Conservation (phyloP, 768 basidiomycete species). For the Termitomyces bulborhizus region DNA sequence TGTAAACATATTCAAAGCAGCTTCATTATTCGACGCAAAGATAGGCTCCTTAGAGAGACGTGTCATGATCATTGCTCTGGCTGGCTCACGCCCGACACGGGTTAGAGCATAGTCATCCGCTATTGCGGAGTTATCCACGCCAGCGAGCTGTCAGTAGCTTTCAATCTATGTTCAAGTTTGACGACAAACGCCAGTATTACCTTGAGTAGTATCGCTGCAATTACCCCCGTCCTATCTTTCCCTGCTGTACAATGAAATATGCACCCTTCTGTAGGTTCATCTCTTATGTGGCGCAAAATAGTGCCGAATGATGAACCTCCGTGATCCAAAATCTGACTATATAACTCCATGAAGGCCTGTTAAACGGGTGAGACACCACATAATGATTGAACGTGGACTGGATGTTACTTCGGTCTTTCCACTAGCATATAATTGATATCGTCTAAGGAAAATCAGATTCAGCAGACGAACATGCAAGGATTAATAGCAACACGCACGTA, state of each 20-base stretch:
- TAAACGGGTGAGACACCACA: background rate
- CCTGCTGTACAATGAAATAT: constrained; percentile 84
- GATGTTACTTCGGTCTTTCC: constrained; percentile 65
- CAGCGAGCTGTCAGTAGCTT: constrained; percentile 50
- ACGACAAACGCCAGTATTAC: constrained; percentile 27
- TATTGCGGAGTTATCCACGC: constrained; percentile 58
- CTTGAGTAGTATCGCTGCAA: constrained; percentile 67
- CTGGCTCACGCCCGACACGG: constrained; percentile 74
- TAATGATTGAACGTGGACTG: background rate
- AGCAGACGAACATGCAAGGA: constrained; percentile 14
- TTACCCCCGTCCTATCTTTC: constrained; percentile 76
- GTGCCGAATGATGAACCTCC: constrained; percentile 63
- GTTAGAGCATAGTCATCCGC: constrained; percentile 75
- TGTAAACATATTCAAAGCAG: constrained; percentile 78
- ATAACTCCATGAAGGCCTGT: constrained; percentile 76
- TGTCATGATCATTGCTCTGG: constrained; percentile 61
- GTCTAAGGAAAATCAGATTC: constrained; percentile 33
- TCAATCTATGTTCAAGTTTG: background rate
- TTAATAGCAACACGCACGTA: constrained; percentile 42
- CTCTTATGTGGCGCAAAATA: constrained; percentile 69
- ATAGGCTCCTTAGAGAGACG: constrained; percentile 65
- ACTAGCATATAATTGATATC: constrained; percentile 71
- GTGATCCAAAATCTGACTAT: constrained; percentile 75
- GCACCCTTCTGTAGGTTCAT: constrained; percentile 57
- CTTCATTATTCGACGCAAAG: constrained; percentile 67